phyloP scores from a whole-genome alignment of 306 rosid species.

The barrel medic (Medicago truncatula) region DNA sequence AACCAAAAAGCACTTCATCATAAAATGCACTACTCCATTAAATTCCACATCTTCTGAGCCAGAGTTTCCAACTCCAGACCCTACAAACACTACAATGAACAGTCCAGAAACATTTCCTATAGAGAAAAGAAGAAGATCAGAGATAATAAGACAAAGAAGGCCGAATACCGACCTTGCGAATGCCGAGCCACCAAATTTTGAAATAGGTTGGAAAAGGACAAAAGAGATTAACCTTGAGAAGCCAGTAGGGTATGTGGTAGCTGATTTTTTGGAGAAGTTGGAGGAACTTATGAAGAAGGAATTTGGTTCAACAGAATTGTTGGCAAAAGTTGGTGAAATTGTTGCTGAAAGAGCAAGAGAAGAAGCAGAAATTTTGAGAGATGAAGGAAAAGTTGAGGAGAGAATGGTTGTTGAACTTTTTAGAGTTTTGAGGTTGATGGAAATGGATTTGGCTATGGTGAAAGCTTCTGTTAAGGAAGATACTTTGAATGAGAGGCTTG shows the following conservation, averaged over 20 bases:
- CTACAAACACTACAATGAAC: constrained; percentile 58
- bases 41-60: constrained; percentile 46
- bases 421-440: constrained; percentile 84
- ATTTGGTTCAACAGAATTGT: constrained; percentile 70
- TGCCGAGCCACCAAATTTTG: constrained; percentile 80
- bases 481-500: constrained; percentile 72
- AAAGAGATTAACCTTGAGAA: constrained; percentile 72
- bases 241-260: constrained; percentile 79
- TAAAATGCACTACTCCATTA: constrained; percentile 47
- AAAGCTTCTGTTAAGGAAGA: constrained; percentile 89
- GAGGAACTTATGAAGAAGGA: constrained; percentile 79
- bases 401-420: constrained; percentile 83
- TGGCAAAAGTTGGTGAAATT: constrained; percentile 81
- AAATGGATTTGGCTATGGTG: constrained; percentile 93
- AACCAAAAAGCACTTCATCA: constrained; percentile 44
- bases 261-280: constrained; percentile 84
- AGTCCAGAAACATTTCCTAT: constrained; percentile 73
- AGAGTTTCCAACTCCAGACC: constrained; percentile 56
- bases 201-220: constrained; percentile 94
- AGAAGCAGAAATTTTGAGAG: constrained; percentile 78
- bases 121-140: constrained; percentile 82
- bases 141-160: constrained; percentile 61
- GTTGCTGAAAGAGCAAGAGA: constrained; percentile 93
- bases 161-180: constrained; percentile 42
- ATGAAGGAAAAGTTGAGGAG: constrained; percentile 88